A percentile compares a stretch with the other conserved stretches of the same genome.
Evolutionary conservation across 2,329 filamentous ascomycete genomes (phyloP).

Genomic region (Fonsecaea pedrosoi): DNA sequence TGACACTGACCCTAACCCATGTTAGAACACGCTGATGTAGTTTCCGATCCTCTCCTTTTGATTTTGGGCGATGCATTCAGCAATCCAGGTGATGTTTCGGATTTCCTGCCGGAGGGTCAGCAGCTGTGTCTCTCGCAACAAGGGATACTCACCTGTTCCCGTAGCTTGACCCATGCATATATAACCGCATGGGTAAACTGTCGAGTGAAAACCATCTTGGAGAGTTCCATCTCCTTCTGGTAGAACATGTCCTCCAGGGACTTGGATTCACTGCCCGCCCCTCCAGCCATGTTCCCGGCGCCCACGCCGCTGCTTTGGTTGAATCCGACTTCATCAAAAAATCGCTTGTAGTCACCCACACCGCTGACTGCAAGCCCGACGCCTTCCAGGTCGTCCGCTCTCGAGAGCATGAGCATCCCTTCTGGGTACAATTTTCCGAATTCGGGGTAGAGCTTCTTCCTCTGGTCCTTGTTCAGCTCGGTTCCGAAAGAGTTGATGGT

Average conservation of each 20-base stretch:
- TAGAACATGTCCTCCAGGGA: constrained; percentile 98
- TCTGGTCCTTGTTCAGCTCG: constrained; percentile 88
- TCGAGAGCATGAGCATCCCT: constrained; percentile 90
- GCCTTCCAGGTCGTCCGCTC: constrained; percentile 92
- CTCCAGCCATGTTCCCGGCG: constrained; percentile 83
- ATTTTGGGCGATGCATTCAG: constrained; percentile 99
- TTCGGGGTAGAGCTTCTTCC: constrained; percentile 92
- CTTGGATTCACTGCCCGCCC: constrained; percentile 78
- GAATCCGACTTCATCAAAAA: constrained; percentile 89
- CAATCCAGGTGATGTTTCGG: constrained; percentile 99
- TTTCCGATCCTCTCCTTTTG: constrained; percentile 99
- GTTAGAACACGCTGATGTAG: constrained; percentile 95
- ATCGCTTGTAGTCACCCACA: constrained; percentile 89
- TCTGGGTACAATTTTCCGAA: constrained; percentile 93
- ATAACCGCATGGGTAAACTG: constrained; percentile 96
- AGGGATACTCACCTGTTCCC: constrained; percentile 78
- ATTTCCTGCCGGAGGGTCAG: constrained; percentile 74
- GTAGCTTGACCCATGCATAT: constrained; percentile 96
- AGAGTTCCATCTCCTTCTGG: constrained; percentile 99
- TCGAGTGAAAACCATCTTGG: constrained; percentile 90
- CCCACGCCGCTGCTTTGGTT: constrained; percentile 75
- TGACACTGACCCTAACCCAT: constrained; percentile 11
- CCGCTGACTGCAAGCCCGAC: constrained; percentile 93
- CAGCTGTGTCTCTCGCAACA: neutral
- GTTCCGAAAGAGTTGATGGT: constrained; percentile 98